A percentile compares a stretch with the other conserved stretches of the same genome.
These are phyloP conservation scores for Ophiostoma tasmaniense DNA, from an alignment of 2,329 filamentous ascomycete genomes.

Conservation along the genomic window DNA sequence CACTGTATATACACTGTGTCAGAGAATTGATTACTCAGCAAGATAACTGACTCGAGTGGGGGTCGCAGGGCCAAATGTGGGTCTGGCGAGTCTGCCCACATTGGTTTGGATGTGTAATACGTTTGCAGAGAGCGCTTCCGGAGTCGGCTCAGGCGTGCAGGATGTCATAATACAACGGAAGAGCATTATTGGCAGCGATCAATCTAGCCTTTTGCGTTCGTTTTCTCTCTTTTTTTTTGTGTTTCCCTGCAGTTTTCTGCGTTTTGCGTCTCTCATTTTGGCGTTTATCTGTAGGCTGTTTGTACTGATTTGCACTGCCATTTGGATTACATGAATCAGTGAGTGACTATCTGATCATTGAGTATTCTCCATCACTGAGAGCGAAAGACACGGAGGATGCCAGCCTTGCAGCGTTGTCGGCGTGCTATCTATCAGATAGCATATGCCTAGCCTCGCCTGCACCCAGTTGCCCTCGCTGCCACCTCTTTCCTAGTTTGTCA, in stretches of 20 bases:
- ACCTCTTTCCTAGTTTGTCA: not conserved
- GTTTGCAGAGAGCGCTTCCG: slow-evolving; percentile 1
- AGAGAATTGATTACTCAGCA: not conserved
- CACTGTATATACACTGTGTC: not conserved
- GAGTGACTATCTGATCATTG: not conserved
- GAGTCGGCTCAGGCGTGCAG: not conserved
- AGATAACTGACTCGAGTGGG: not conserved
- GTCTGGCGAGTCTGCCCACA: not conserved
- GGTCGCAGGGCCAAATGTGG: not conserved
- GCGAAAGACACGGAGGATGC: not conserved
- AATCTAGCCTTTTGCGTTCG: not conserved
- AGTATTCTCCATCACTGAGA: not conserved
- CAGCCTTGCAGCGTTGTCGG: slow-evolving; percentile 1
- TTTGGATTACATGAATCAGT: not conserved
- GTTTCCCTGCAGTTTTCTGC: not conserved
- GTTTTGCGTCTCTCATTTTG: not conserved
- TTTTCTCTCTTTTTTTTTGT: not conserved
- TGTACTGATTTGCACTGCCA: not conserved
- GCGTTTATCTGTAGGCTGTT: not conserved
- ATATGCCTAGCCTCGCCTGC: not conserved
- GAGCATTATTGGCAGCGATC: not conserved
- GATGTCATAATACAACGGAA: not conserved
- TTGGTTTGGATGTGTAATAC: not conserved
- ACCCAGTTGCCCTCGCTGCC: not conserved
- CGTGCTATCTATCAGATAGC: slow-evolving; percentile 1